Base-by-base conservation (phyloP, 1,139 yeast genomes). In the Torulaspora pretoriensis region DNA sequence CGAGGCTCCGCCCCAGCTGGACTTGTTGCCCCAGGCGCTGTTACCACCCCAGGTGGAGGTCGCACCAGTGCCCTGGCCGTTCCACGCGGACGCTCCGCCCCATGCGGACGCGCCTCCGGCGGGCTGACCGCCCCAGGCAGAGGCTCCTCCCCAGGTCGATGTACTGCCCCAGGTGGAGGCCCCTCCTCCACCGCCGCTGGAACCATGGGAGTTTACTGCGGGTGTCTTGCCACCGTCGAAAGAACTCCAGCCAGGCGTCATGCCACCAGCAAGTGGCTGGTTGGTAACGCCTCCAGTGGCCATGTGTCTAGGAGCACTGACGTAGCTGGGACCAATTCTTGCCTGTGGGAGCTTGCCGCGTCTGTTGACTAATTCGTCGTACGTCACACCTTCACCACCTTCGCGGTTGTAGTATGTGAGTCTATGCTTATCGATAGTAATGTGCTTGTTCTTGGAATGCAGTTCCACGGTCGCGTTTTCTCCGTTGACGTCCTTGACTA, bases 401-500 rank as follows among this genome's bases (percentile, higher is more conserved):
- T 77, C 83, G 40, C 83, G 83, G 40, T 63, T 63, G 56, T 81
- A 75, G 51, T 89, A 87, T 54, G 84, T 76, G 57, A 92, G 74
- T 61, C 81, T 85, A 31, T 78, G 76, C 61, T 90, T 90, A 56
- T 80, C 83, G 31, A 92, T 89, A 52, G 92, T 88, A 52, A 90
- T 81, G 50, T 83, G 86, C 65, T 92, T 94, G 60, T 83, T 83
- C 59, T 89, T 90, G 30, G 97, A 86, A 65, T 92, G 97, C 53
- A 92, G 75, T 68, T 92, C 99, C 38, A 92, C 85, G 50, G 97
- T 78, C 2, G 97, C 97, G 57, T 76, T 78, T 16, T 83, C 83
- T 50, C 95, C 98, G 56, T 89, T 94, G 10, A 96, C 87, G 62
- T 92, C 97, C 51, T 86, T 85, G 33, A 94, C 89, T 55, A 87